Base-by-base conservation (phyloP, 73 alveolate species). In the Halteria grandinella region DNA sequence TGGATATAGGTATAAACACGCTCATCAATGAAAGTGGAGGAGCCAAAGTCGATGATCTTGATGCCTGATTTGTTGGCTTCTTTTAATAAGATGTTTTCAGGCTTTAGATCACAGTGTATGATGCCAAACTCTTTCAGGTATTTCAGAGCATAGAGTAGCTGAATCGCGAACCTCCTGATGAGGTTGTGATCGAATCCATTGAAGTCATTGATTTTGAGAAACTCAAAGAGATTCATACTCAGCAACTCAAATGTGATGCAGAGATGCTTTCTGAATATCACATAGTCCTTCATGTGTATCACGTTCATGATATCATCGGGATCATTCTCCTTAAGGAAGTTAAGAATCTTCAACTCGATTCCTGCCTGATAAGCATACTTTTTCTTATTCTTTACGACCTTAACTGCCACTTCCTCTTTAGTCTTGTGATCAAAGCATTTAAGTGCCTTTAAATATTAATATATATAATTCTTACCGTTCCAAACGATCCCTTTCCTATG, bases 101-200 rank as follows among this genome's bases (percentile, higher is more conserved):
- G 97, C 51, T 91, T 91, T 17, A 91, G 47, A 49, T 91, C 97
- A 57, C 97, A 91, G 53, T 91, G 97, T 32, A 91, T 84, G n/a
- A 91, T 76, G 28, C 54, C 54, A 29, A 60, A 60, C 37, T 87
- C 75, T 44, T 51, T 58, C 25, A 89, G 40, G 48, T 60, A 91
- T 28, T 85, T 77, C 4, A 91, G 70, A 0, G 95, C 91, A 36
- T 75, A 66, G 14, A 91, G 81, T 14, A 91, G 41, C 62, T 91
- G 63, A 25, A 85, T 73, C 3, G 94, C 94, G 49, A 91, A 84
- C 45, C 93, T 76, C 20, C 92, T 47, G 6, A 90, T 63, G 15
- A 92, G 80, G 29, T 82, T 86, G 20, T 43, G 79, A 69, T 79
- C 85, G 14, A 91, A 48, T n/a, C 98, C 98, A 59, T 75, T 59